These are phyloP conservation scores for Holtermannia corniformis DNA, from an alignment of 768 basidiomycete genomes.

Conservation along the genomic window DNA sequence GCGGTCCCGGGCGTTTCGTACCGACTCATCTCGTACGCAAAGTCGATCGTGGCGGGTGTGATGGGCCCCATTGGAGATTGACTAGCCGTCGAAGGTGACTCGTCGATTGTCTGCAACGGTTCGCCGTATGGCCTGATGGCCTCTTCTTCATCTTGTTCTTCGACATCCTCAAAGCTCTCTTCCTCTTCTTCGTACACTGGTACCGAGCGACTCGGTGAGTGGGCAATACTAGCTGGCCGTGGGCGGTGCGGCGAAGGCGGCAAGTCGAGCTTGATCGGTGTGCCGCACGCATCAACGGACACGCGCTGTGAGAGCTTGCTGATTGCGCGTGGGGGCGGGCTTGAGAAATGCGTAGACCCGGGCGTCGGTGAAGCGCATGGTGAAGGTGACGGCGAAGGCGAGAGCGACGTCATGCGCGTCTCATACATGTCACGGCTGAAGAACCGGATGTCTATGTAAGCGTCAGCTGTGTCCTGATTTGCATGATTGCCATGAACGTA, in stretches of 20 bases:
- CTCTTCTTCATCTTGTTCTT: neutral
- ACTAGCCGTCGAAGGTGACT: too few relatives aligned
- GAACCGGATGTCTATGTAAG: constrained; percentile 19
- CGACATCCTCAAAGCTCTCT: neutral
- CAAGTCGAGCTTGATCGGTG: neutral
- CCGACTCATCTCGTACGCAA: too few relatives aligned
- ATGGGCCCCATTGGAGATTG: too few relatives aligned
- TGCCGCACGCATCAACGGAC: neutral
- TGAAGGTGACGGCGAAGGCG: neutral
- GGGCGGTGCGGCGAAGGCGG: neutral
- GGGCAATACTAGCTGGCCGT: neutral
- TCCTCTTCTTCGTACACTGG: neutral
- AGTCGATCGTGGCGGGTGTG: too few relatives aligned
- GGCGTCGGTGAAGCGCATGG: neutral
- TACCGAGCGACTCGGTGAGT: too few relatives aligned
- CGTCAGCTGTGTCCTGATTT: neutral
- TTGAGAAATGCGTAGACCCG: neutral
- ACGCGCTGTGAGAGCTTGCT: neutral
- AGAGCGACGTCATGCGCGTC: neutral
- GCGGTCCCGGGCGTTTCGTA: too few relatives aligned
- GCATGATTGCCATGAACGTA: too few relatives aligned
- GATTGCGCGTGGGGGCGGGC: neutral
- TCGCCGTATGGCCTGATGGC: neutral
- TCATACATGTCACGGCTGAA: constrained; percentile 30
- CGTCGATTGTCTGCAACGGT: neutral